Percentiles rank a stretch among this genome's conserved stretches.
Evolutionary conservation across 371 early-diverging fungal species (phyloP).

Genomic region (Mortierella sp.): DNA sequence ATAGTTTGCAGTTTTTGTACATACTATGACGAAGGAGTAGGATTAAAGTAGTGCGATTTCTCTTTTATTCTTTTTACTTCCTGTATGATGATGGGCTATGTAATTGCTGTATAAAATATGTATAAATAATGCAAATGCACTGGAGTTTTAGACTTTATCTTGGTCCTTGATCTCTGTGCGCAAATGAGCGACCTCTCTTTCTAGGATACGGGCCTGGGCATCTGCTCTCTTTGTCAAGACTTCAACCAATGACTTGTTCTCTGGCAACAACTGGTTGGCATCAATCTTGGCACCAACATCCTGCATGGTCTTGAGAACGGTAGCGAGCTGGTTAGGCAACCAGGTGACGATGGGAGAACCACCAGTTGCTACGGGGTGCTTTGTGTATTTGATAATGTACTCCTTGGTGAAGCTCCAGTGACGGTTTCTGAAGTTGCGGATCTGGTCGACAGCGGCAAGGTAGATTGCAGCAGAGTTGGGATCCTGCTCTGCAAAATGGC

Average conservation of each 20-base stretch:
- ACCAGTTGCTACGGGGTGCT: slow-evolving; percentile 80
- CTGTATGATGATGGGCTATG: background rate
- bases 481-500: slow-evolving; percentile 66
- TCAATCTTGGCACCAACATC: slow-evolving; percentile 62
- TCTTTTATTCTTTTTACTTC: background rate
- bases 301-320: slow-evolving; percentile 71
- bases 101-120: background rate
- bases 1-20: too few relatives aligned
- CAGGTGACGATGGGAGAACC: slow-evolving; percentile 64
- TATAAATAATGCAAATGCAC: background rate
- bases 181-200: slow-evolving; percentile 71
- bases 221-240: slow-evolving; percentile 69
- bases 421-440: slow-evolving; percentile 86
- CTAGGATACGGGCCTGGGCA: slow-evolving; percentile 70
- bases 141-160: slow-evolving; percentile 38
- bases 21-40: too few relatives aligned
- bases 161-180: slow-evolving; percentile 58
- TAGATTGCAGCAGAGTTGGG: slow-evolving; percentile 74
- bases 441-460: slow-evolving; percentile 84
- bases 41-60: too few relatives aligned
- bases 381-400: slow-evolving; percentile 84
- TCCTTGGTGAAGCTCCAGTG: slow-evolving; percentile 93
- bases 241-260: slow-evolving; percentile 65
- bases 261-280: slow-evolving; percentile 60
- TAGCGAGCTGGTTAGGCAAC: slow-evolving; percentile 82